Evolutionary conservation across 1,139 yeast species (phyloP), one percentile per base, ranked within the genome.

Genomic region (Barnettozyma hawaiiensis): DNA sequence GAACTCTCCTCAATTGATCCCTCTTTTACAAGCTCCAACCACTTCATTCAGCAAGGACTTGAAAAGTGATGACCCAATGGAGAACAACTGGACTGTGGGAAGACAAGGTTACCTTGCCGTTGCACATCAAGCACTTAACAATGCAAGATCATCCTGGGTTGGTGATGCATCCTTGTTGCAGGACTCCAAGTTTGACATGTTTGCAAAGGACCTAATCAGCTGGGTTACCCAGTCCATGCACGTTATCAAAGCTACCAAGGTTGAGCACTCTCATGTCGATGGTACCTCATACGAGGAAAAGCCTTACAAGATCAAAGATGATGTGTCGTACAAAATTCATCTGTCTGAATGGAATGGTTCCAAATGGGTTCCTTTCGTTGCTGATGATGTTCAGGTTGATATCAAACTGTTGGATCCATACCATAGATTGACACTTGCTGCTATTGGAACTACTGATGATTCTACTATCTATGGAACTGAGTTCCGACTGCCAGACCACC

Each of bases 381-480:
- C 74, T 8, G 65, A 67, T 37, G 82, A 79, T 48, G 65, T 89
- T 41, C 98, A 94, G 66, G 68, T 94, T 48, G 89, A 89, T 52
- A 79, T 90, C 62, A 79, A 77, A 57, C 83, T 94, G 94, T 76
- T 94, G 53, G 97, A 92, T 62, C 98, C 99, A 39, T 92, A 90
- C 69, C 89, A 89, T 61, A 79, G 98, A 59, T 61, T 90, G 45
- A 80, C 73, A 51, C 65, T 84, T 59, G 50, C 60, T 31, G 68
- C 74, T 18, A 49, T 59, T 9, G 51, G 55, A 10, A 44, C 57
- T 1, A 44, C 48, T 1, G 57, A 52, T 10, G 60, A 57, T 24
- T 61, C 70, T 2, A 71, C 73, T 24, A 59, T 67, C 27, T 81
- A 79, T 55, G 62, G 71, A 7, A 64, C 75, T 3, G 73, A 73